A percentile compares a stretch with the other conserved stretches of the same genome.
Evolutionary conservation across 805 yeast species (phyloP).

Genomic region (Cyberlindnera sargentensis): DNA sequence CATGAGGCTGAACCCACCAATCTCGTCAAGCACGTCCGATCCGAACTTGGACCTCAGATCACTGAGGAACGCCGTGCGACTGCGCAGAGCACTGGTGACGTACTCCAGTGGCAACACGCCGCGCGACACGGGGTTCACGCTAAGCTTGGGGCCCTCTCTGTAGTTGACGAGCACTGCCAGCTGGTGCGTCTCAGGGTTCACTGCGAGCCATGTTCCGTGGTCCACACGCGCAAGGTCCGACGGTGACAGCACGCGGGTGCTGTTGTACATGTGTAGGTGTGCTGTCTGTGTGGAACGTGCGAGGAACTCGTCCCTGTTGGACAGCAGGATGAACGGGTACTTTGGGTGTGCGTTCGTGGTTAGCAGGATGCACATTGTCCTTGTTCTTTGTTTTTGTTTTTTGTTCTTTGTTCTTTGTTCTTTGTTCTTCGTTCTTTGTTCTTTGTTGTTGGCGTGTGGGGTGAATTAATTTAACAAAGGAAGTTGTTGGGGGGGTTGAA

Average conservation of each 20-base stretch:
- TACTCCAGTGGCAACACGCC: slow-evolving; percentile 39
- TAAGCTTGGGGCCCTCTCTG: slow-evolving; percentile 38
- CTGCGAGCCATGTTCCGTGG: slow-evolving; percentile 92
- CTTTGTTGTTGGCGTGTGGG: too few species aligned
- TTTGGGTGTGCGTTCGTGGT: slow-evolving; percentile 63
- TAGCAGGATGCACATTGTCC: slow-evolving; percentile 69
- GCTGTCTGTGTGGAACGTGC: slow-evolving; percentile 66
- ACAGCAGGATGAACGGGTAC: slow-evolving; percentile 66
- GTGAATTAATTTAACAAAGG: too few species aligned
- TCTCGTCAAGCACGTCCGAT: slow-evolving; percentile 14
- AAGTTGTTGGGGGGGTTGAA: too few species aligned
- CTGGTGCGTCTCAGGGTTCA: slow-evolving; percentile 43
- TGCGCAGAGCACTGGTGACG: slow-evolving; percentile 22
- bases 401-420: too few species aligned
- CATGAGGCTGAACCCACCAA: slow-evolving; percentile 29
- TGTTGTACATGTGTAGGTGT: slow-evolving; percentile 27
- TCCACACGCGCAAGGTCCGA: slow-evolving; percentile 63
- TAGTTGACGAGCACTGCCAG: slow-evolving; percentile 74
- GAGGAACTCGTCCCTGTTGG: slow-evolving; percentile 85
- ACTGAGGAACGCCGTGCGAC: slow-evolving; percentile 18
- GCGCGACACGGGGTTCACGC: slow-evolving; percentile 30
- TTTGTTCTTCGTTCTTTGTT: too few species aligned
- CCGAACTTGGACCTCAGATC: slow-evolving; percentile 16
- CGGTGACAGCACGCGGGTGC: slow-evolving; percentile 49
- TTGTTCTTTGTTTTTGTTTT: too few species aligned